Conservation (phyloP, 768 basidiomycete genomes). For the Boletus tylopilopsis region DNA sequence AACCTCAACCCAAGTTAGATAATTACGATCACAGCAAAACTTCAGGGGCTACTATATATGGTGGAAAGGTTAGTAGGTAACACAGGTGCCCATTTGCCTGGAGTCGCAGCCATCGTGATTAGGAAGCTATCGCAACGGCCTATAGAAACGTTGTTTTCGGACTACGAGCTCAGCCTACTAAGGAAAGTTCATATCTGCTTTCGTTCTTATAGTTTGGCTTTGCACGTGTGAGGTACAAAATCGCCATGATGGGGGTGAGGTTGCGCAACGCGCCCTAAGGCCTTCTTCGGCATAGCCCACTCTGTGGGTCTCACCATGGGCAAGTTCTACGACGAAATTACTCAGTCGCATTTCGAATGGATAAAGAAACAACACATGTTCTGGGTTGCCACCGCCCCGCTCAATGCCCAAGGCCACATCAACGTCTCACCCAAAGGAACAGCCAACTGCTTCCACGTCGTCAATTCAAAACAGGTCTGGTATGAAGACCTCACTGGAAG, state of each 20-base stretch:
- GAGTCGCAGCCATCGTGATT: too few species aligned
- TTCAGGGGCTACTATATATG: neutral
- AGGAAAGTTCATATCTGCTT: too few species aligned
- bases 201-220: too few species aligned
- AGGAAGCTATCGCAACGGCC: too few species aligned
- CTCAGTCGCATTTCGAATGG: conserved; percentile 51
- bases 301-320: too few species aligned
- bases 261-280: too few species aligned
- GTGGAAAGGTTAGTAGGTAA: neutral
- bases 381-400: conserved; percentile 69
- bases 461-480: conserved; percentile 55
- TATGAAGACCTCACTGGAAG: conserved; percentile 72
- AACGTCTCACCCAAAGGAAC: conserved; percentile 70
- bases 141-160: too few species aligned
- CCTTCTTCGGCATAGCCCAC: too few species aligned
- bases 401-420: conserved; percentile 51
- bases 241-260: too few species aligned
- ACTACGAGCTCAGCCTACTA: too few species aligned
- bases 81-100: neutral
- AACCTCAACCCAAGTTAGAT: neutral
- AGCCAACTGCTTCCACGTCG: conserved; percentile 59
- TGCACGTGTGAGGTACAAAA: too few species aligned
- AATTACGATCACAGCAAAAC: neutral
- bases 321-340: conserved; percentile 57
- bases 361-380: conserved; percentile 62